phyloP scores from a whole-genome alignment of 2,329 filamentous ascomycete genomes.

The Aspergillus thermomutatus region DNA sequence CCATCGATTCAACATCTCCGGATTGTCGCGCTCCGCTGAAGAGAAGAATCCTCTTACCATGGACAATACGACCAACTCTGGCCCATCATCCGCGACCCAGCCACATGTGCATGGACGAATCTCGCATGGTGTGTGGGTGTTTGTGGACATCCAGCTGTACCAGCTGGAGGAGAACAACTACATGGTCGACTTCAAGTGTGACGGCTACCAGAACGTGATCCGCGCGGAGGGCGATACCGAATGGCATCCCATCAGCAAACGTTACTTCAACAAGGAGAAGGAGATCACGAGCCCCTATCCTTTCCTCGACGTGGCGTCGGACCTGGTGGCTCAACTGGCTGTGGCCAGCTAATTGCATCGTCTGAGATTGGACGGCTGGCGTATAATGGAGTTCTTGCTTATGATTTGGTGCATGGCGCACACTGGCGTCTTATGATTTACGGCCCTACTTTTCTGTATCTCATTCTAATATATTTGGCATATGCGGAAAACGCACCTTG shows the following conservation, averaged over 20 bases:
- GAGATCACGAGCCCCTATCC: constrained; percentile 93
- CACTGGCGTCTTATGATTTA: not conserved
- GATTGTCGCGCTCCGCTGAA: constrained; percentile 31
- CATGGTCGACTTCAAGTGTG: constrained; percentile 97
- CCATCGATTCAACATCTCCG: constrained; percentile 36
- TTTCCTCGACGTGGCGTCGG: constrained; percentile 89
- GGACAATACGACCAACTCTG: constrained; percentile 29
- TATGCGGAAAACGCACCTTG: not conserved
- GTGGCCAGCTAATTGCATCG: constrained; percentile 60
- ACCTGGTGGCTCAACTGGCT: constrained; percentile 88
- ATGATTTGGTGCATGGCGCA: not conserved
- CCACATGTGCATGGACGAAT: constrained; percentile 37
- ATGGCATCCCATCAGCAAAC: constrained; percentile 49
- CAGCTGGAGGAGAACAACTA: constrained; percentile 90
- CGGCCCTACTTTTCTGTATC: not conserved
- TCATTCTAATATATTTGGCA: not conserved
- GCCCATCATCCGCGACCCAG: constrained; percentile 37
- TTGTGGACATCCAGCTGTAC: constrained; percentile 94
- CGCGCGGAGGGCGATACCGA: constrained; percentile 45
- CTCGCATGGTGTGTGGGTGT: constrained; percentile 78
- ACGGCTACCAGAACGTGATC: constrained; percentile 88
- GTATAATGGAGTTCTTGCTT: not conserved
- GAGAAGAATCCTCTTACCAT: constrained; percentile 31
- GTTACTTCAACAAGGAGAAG: constrained; percentile 72
- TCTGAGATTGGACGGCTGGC: not conserved